Conservation (phyloP, 352 stramenopile genomes). For the Globisporangium recalcitrans region DNA sequence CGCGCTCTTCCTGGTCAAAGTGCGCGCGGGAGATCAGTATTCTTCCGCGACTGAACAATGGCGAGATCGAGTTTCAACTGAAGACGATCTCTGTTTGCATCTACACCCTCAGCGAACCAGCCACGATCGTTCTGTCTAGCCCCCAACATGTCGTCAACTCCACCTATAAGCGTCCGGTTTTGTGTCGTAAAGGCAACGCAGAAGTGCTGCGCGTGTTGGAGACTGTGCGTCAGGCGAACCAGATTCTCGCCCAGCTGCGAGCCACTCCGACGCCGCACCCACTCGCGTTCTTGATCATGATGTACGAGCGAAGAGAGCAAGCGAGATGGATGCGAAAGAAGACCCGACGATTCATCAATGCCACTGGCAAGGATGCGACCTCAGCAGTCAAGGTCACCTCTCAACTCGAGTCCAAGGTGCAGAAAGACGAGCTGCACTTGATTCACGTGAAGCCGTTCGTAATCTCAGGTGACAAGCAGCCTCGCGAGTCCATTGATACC, state of each 20-base stretch:
- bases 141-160: not conserved
- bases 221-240: not conserved
- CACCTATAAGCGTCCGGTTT: not conserved
- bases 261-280: not conserved
- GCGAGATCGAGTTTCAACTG: not conserved
- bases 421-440: not conserved
- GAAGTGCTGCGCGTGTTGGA: not conserved
- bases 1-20: not conserved
- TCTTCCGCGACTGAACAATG: not conserved
- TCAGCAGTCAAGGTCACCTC: not conserved
- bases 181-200: not conserved
- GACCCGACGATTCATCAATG: not conserved
- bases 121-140: not conserved
- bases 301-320: constrained; percentile 1
- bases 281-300: constrained; percentile 1
- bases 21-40: not conserved
- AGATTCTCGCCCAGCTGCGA: not conserved
- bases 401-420: not conserved
- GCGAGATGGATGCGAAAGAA: not conserved
- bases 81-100: not conserved
- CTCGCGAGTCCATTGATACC: not conserved
- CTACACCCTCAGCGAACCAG: not conserved
- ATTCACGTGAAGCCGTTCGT: not conserved
- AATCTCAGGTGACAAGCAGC: not conserved
- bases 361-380: not conserved